phyloP scores from a whole-genome alignment of 306 rosid genomes.

The Dalbergia cultrata region DNA sequence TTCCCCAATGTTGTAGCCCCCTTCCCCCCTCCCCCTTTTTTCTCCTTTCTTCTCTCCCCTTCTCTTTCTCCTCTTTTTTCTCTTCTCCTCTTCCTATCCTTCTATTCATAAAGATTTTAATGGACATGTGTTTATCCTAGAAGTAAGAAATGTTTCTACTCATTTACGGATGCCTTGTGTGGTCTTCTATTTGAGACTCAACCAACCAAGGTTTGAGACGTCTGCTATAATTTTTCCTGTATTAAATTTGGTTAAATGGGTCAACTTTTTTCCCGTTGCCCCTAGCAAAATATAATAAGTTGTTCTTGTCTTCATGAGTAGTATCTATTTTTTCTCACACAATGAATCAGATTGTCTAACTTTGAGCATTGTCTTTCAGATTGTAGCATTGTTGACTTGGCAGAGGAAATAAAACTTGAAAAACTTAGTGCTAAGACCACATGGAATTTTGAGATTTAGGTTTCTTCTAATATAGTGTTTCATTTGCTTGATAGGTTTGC shows the following conservation, averaged over 20 bases:
- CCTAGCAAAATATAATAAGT: background rate
- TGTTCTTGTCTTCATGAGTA: background rate
- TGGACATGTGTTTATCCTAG: background rate
- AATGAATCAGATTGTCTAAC: too few species aligned
- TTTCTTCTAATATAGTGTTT: slow-evolving; percentile 22
- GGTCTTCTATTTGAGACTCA: background rate
- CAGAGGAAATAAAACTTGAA: slow-evolving; percentile 74
- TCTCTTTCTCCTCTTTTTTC: background rate
- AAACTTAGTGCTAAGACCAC: slow-evolving; percentile 82
- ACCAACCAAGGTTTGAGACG: background rate
- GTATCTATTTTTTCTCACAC: background rate
- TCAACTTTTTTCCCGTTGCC: background rate
- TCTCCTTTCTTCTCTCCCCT: background rate
- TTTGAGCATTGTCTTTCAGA: slow-evolving; percentile 54
- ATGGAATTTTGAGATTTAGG: slow-evolving; percentile 82
- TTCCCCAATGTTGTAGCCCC: background rate
- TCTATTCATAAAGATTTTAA: background rate
- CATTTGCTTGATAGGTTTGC: slow-evolving; percentile 47
- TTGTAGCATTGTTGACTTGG: slow-evolving; percentile 75
- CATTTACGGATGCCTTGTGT: background rate
- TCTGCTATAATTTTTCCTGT: background rate
- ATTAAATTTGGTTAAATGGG: background rate
- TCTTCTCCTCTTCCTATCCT: background rate
- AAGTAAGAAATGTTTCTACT: background rate
- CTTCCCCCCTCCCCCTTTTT: too few species aligned